These are phyloP conservation scores for Blastobotrys parvus DNA, from an alignment of 805 yeast genomes.

Conservation along the genomic window DNA sequence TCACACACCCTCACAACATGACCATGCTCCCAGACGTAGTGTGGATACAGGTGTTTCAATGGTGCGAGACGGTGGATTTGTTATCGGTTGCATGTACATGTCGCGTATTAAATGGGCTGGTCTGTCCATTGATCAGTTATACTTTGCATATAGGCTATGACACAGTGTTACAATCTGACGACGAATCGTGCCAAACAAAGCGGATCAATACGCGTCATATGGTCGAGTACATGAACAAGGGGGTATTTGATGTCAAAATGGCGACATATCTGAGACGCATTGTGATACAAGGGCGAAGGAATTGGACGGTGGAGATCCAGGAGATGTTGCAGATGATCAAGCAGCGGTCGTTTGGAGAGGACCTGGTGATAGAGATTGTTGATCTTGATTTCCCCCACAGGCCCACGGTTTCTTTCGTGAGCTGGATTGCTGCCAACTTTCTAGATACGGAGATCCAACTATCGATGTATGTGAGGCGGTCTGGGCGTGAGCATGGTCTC, in stretches of 20 bases:
- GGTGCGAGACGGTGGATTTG: background rate
- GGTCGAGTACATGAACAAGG: background rate
- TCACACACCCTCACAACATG: background rate
- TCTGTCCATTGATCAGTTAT: background rate
- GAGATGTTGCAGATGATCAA: background rate
- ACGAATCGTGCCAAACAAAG: background rate
- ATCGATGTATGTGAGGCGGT: background rate
- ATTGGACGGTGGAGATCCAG: background rate
- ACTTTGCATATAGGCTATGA: background rate
- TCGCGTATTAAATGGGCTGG: background rate
- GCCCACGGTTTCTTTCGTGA: background rate
- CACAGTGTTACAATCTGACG: background rate
- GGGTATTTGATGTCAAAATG: background rate
- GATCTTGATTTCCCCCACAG: background rate
- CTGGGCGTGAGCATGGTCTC: background rate
- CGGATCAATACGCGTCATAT: background rate
- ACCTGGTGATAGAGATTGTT: background rate
- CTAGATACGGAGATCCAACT: background rate
- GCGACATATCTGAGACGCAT: background rate
- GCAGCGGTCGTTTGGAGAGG: background rate
- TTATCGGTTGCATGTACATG: background rate
- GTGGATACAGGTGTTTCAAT: background rate
- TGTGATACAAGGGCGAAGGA: background rate
- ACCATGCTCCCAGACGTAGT: background rate
- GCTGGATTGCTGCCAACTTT: background rate